A percentile compares a stretch with the other conserved stretches of the same genome.
Evolutionary conservation across 345 rosid species (phyloP).

Genomic region (Tarenaya hassleriana): DNA sequence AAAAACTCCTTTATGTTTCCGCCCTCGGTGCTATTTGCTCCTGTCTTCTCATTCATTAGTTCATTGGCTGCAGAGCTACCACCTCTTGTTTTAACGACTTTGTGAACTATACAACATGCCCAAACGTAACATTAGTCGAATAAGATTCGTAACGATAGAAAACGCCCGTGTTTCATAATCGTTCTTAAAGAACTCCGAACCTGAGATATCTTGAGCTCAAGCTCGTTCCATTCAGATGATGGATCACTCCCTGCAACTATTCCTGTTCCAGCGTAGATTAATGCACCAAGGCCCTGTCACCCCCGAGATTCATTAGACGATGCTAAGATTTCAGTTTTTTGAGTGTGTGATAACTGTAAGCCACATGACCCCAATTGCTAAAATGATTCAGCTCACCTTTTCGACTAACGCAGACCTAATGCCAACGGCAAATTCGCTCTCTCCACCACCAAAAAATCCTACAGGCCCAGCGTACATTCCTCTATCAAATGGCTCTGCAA

Average conservation of each 20-base stretch:
- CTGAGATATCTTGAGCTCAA: slow-evolving; percentile 90
- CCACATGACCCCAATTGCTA: neutral
- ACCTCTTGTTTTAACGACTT: too few species aligned
- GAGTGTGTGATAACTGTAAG: neutral
- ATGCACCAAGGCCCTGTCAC: slow-evolving; percentile 62
- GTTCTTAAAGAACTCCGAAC: slow-evolving; percentile 23
- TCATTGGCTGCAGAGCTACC: too few species aligned
- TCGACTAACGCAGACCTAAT: slow-evolving; percentile 81
- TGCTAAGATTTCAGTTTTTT: slow-evolving; percentile 11
- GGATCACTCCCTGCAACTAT: slow-evolving; percentile 82
- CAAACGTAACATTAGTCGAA: neutral
- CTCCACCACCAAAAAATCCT: slow-evolving; percentile 95
- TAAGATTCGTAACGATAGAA: neutral
- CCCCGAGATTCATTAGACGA: slow-evolving; percentile 14
- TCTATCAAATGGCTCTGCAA: slow-evolving; percentile 73
- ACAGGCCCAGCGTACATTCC: slow-evolving; percentile 97
- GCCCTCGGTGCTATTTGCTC: too few species aligned
- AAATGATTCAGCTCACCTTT: slow-evolving; percentile 35
- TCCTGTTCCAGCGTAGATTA: slow-evolving; percentile 82
- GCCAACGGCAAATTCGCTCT: slow-evolving; percentile 91
- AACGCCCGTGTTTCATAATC: neutral
- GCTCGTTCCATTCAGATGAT: slow-evolving; percentile 78
- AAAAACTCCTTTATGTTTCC: too few species aligned
- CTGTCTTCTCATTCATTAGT: too few species aligned
- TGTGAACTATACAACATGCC: neutral